Base-by-base conservation (phyloP, 768 basidiomycete species). In the Phaeotremella skinneri region DNA sequence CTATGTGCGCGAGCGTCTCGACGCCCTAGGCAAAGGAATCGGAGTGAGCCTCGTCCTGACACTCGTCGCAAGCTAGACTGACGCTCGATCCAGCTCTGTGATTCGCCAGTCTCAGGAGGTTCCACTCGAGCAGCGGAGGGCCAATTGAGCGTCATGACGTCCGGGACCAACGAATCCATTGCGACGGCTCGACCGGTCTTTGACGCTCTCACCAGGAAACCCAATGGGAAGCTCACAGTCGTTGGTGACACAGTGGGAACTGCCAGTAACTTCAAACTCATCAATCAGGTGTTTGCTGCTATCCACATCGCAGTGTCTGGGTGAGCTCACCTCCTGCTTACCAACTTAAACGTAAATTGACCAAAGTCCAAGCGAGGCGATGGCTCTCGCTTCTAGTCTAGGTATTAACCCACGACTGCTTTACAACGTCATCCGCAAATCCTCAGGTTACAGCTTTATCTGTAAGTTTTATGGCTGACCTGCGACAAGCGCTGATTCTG, bases 261-360 rank as follows among this genome's bases (percentile, higher is more conserved):
- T 9, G 72, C 70, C 14, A 62, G 62, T 43, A 64, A 71, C 48
- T 71, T 72, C 66, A 74, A 74, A 54, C 57, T 74, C 48, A 71
- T 74, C 61, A 71, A 74, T 49, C 72, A 74, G 50, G 66, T 72
- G 29, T 66, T 69, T 47, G 71, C 70, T 31, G 68, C 68, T 16
- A 48, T 59, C 1, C 72, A 74, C 16, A 74, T 74, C 27, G 50
- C 60, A 34, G 51, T 58, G 1, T 52, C 66, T 6, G 61, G 54
- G 62, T 47, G 53, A 26, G 59, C 56, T 45, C 55, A 31, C 27
- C 55, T 48, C 58, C 58, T 32, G 26, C 30, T 17, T 45, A 7
- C 20, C 6, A 14, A 23, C 43, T 39, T 49, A 9, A 43, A 32
- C 42, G 29, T 7, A 2, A 41, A 52, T 27, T 51, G 31, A 63